A percentile compares a stretch with the other conserved stretches of the same genome.
These are phyloP conservation scores for Blastomyces emzantsi DNA, from an alignment of 2,329 filamentous ascomycete species.

Conservation along the genomic window DNA sequence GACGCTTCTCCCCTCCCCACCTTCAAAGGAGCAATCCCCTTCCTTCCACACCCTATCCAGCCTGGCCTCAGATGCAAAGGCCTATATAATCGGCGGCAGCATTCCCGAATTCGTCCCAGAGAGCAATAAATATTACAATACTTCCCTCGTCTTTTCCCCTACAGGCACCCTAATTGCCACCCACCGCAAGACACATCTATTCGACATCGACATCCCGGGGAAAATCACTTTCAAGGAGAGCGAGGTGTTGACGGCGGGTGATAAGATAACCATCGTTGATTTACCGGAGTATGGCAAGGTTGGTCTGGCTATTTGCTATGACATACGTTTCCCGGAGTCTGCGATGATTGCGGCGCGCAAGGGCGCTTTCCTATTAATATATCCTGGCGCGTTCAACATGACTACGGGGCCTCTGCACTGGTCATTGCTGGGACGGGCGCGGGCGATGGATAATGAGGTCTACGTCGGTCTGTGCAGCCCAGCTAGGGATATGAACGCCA, in stretches of 20 bases:
- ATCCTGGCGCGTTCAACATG: constrained; percentile 94
- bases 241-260: constrained; percentile 76
- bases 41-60: constrained; percentile 75
- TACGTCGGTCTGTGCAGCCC: constrained; percentile 92
- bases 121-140: constrained; percentile 78
- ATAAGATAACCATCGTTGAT: constrained; percentile 76
- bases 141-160: constrained; percentile 72
- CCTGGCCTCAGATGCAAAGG: constrained; percentile 67
- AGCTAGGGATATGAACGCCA: constrained; percentile 64
- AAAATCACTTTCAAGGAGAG: constrained; percentile 88
- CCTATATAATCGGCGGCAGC: constrained; percentile 82
- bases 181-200: constrained; percentile 90
- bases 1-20: constrained; percentile 69
- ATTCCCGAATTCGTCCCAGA: constrained; percentile 70
- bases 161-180: constrained; percentile 70
- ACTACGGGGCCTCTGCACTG: constrained; percentile 91
- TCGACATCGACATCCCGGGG: constrained; percentile 95
- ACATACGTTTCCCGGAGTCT: constrained; percentile 91
- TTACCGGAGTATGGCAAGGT: constrained; percentile 82
- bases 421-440: constrained; percentile 68
- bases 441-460: constrained; percentile 88
- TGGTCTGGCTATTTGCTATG: constrained; percentile 91
- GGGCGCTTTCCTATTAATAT: constrained; percentile 79
- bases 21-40: constrained; percentile 59
- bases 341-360: constrained; percentile 79